Evolutionary conservation across 2,329 filamentous ascomycete species (phyloP), one percentile per base, ranked within the genome.

Genomic region (Aureobasidium pullulans): DNA sequence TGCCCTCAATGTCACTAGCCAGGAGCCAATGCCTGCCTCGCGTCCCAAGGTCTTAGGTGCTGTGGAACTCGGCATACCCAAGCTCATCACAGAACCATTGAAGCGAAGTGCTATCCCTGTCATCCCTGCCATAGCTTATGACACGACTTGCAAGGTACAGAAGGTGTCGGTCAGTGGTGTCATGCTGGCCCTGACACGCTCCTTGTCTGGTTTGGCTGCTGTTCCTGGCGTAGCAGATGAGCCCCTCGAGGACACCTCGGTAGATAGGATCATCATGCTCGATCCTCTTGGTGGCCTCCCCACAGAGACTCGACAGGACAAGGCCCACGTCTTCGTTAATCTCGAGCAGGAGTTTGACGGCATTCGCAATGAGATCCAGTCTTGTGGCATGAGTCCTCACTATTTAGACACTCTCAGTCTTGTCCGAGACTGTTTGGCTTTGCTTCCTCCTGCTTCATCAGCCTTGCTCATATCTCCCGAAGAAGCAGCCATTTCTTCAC

Each of bases 201-300:
- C 90, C 69, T 84, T 96, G 60, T 84, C 85, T 6, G 89, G 88
- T 0, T 72, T 91, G 39, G 77, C 81, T 6, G 65, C 68, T 9
- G 36, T 43, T 7, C 13, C 53, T 10, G 13, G 36, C 15, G 2
- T 32, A 8, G 10, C 15, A 43, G 16, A 61, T 34, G 16, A 60
- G 19, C 11, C 37, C 7, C 34, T 57, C 5, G 43, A 47, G 16
- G 49, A 84, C 61, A 81, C 86, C 0, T 81, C 82, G 0, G 75
- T 99, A 6, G 93, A 97, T 69, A 83, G 93, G 37, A 79, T 99
- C 43, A 96, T 99, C 62, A 77, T 99, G 31, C 79, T 99, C 6
- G 94, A 99, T 71, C 86, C 89, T 0, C 75, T 91, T 0, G 94
- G 94, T 3, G 93, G 91, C 0, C 90, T 92, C 47, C 94, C 94